These are phyloP conservation scores for Pseudocercospora musae DNA, from an alignment of 2,329 filamentous ascomycete species.

Conservation along the genomic window DNA sequence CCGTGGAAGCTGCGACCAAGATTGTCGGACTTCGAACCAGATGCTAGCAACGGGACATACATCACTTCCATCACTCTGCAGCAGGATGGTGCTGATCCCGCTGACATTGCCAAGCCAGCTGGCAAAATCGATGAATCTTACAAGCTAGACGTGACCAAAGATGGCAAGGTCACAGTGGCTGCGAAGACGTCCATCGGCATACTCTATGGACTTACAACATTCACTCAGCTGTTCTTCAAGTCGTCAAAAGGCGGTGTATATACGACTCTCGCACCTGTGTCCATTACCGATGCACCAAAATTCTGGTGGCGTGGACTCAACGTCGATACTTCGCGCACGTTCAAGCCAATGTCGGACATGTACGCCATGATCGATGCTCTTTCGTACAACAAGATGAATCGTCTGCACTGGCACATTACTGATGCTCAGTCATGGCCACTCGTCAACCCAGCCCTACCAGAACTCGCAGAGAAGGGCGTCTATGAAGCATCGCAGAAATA, in stretches of 20 bases:
- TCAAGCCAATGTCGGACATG: conserved; percentile 65
- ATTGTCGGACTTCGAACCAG: conserved; percentile 63
- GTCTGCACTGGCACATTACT: conserved; percentile 75
- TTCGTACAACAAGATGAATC: conserved; percentile 78
- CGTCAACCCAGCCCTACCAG: conserved; percentile 71
- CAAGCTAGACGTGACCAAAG: conserved; percentile 56
- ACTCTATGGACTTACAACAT: conserved; percentile 70
- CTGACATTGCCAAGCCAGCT: conserved; percentile 57
- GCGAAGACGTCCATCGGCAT: conserved; percentile 67
- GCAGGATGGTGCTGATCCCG: conserved; percentile 56
- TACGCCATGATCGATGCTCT: conserved; percentile 72
- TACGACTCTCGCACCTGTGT: conserved; percentile 66
- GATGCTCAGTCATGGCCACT: conserved; percentile 85
- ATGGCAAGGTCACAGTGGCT: conserved; percentile 60
- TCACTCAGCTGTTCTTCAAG: conserved; percentile 75
- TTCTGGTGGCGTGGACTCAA: conserved; percentile 77
- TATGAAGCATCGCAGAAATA: conserved; percentile 68
- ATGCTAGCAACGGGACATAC: conserved; percentile 39
- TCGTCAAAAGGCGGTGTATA: conserved; percentile 62
- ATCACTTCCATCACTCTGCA: conserved; percentile 61
- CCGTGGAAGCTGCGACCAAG: conserved; percentile 75
- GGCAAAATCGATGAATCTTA: conserved; percentile 73
- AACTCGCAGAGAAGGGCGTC: conserved; percentile 68
- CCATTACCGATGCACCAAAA: conserved; percentile 68
- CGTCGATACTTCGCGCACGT: conserved; percentile 73